Evolutionary conservation across 2,329 filamentous ascomycete species (phyloP), one percentile per base, ranked within the genome.

Genomic region (Fusarium fujikuroi): DNA sequence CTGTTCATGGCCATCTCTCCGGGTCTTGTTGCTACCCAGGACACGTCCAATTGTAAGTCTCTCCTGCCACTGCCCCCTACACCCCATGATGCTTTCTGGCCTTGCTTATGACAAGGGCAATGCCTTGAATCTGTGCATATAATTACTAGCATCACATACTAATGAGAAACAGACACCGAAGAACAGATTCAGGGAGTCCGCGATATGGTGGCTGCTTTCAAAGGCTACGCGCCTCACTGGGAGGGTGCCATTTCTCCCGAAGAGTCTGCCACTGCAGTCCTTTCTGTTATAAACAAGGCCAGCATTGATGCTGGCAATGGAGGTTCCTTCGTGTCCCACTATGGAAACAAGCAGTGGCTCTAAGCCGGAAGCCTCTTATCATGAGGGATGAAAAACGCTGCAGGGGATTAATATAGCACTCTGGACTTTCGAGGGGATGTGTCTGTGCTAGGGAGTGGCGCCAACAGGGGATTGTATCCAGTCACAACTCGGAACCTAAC

Each of bases 301-400:
- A 73, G 70, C 1, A 62, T 89, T 14, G 84, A 85, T 52, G 81
- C 77, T 43, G 85, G 84, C 0, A 72, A 85, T 73, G 87, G 82
- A 4, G 89, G 89, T 6, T 77, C 80, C 0, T 89, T 88, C 72
- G 70, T 91, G 2, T 88, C 87, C 34, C 88, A 91, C 40, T 74
- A 83, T 63, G 87, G 88, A 34, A 47, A 47, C 14, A 21, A 21
- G 3, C 14, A 30, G 7, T 47, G 44, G 19, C 9, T 6, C 30
- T 5, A 16, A 30, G 18, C 5, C 9, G 9, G 3, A 21, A 28
- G 0, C 9, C 12, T 9, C 9, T 4, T 15, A 16, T 7, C 19
- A 3, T 39, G 18, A 21, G 37, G 37, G 12, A 47, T 28, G 8
- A 15, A 7, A 28, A 19, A 46, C 5, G 18, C 11, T 11, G 15